Base-by-base conservation (phyloP, 2,329 filamentous ascomycete genomes). In the Diaporthe vaccinii region DNA sequence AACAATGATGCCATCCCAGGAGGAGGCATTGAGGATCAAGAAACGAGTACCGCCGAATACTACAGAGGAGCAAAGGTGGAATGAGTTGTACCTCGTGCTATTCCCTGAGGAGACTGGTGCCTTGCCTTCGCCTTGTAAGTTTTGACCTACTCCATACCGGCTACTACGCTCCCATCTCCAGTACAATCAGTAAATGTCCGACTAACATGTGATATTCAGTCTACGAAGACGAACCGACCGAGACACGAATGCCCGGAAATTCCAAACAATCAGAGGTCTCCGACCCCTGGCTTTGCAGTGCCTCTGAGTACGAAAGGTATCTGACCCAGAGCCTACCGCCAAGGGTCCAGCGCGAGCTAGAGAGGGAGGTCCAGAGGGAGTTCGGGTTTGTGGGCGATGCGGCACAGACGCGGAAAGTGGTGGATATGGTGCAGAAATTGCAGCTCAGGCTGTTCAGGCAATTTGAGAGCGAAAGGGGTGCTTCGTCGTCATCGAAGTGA, bases 61-160 rank as follows among this genome's bases (percentile, higher is more conserved):
- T 17, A 76, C 74, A 7, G 76, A 77, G 55, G 76, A 77, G 72
- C 74, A 76, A 25, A 55, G 76, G 51, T 77, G 76, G 76, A 70
- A 62, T 25, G 76, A 77, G 46, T 72, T 77, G 6, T 77, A 77
- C 39, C 61, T 76, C 20, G 57, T 74, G n/a, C 49, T 77, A 3
- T 77, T 77, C 55, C 76, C 76, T 12, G 71, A 46, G 9, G 67
- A 69, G 41, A 31, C 61, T 25, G 67, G 65, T 34, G 61, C 68
- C 17, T 34, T 77, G 36, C 76, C 76, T 25, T 72, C 76, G 28
- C 74, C 76, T 61, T 77, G 76, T 77, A 72, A 76, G 76, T 59
- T 51, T n/a, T 4, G 2, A n/a, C 8, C 2, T 4, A 7, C 3
- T 28, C 25, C 9, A 17, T 28, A 8, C 28, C n/a, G 2, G 22